These are phyloP conservation scores for Entomortierella lignicola DNA, from an alignment of 192 early-diverging fungal species.

Conservation along the genomic window DNA sequence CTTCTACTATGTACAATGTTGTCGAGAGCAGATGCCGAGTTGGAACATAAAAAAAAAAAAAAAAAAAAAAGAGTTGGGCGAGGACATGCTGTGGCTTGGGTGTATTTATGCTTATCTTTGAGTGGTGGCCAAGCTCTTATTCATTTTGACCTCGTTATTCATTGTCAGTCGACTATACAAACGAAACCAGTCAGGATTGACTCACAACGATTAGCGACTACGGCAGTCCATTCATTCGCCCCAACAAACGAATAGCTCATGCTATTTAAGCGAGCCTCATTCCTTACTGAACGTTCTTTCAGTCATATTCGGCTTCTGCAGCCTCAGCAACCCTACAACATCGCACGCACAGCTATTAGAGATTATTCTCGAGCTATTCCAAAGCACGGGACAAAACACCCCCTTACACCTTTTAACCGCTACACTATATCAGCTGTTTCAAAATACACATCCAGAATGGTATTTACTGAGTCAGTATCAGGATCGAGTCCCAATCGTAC, in stretches of 20 bases:
- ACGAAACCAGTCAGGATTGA: constrained; percentile 8
- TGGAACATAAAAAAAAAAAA: constrained; percentile 3
- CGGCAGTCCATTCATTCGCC: constrained; percentile 3
- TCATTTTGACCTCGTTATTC: not conserved
- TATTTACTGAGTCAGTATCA: not conserved
- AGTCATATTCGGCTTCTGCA: not conserved
- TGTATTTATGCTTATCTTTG: not conserved
- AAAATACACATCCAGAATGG: not conserved
- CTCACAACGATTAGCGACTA: constrained; percentile 24
- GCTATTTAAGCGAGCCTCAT: constrained; percentile 6
- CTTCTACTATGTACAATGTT: not conserved
- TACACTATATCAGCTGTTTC: not conserved
- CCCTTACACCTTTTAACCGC: not conserved
- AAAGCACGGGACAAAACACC: constrained; percentile 1
- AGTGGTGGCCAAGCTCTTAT: not conserved
- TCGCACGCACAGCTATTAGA: not conserved
- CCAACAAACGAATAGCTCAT: not conserved
- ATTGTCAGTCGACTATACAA: not conserved
- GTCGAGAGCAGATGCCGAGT: not conserved
- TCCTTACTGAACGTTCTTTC: not conserved
- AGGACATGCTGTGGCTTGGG: constrained; percentile 11
- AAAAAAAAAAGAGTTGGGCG: not conserved
- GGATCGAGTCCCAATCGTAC: not conserved
- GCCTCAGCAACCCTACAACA: not conserved
- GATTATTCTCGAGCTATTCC: not conserved